A percentile compares a stretch with the other conserved stretches of the same genome.
Conservation (phyloP, 306 rosid genomes). For the Trifolium repens region DNA sequence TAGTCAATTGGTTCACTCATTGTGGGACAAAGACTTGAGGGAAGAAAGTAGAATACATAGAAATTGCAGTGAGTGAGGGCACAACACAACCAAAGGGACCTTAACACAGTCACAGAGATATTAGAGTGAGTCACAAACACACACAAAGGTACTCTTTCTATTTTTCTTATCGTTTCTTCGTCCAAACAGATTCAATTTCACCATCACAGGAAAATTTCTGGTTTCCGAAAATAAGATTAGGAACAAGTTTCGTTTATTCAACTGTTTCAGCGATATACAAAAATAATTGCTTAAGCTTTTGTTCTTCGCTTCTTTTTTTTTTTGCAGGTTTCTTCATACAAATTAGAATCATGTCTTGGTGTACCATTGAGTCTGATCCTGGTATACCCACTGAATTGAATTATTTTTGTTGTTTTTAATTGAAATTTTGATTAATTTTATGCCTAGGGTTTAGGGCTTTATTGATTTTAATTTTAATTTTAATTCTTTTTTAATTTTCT, state of each 20-base stretch:
- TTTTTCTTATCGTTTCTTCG: constrained; percentile 5
- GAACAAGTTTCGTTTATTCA: not conserved
- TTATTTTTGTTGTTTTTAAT: not conserved
- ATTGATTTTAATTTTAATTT: constrained; percentile 24
- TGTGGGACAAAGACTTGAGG: no score
- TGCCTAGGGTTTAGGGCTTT: constrained; percentile 32
- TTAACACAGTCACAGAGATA: not conserved
- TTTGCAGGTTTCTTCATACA: constrained; percentile 51
- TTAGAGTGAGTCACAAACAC: not conserved
- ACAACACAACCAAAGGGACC: no score
- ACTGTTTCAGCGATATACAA: not conserved
- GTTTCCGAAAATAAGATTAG: not conserved
- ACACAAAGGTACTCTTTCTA: constrained; percentile 15
- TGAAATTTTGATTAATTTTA: not conserved
- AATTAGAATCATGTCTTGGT: constrained; percentile 86
- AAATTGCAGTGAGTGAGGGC: no score
- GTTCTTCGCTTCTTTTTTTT: not conserved
- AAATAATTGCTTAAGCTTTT: not conserved
- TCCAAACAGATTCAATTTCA: not conserved
- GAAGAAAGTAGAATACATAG: no score
- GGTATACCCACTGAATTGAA: constrained; percentile 51
- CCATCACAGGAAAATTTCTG: not conserved
- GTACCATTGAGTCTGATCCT: constrained; percentile 99
- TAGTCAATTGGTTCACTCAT: no score
- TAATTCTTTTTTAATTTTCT: constrained; percentile 31